Evolutionary conservation across 441 rosid species (phyloP).

Genomic region (Populus hybrid): DNA sequence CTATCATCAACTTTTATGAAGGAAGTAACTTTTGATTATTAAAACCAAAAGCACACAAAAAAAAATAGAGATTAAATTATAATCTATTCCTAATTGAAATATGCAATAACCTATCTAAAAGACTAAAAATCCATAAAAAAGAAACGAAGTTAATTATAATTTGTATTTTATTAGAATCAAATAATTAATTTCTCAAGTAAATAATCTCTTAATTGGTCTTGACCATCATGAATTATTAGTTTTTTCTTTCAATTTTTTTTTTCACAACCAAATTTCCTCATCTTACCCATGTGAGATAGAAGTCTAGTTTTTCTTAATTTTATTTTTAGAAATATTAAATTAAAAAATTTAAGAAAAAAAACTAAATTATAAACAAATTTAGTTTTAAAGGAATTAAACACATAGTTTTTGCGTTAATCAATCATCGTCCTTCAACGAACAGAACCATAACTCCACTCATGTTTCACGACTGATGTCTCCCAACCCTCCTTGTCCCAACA

Average conservation of each 20-base stretch:
- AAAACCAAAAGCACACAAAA: too few relatives aligned
- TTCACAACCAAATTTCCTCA: not conserved
- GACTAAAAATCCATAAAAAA: too few relatives aligned
- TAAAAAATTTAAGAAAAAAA: not conserved
- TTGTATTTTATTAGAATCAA: not conserved
- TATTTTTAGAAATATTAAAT: not conserved
- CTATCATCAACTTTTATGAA: too few relatives aligned
- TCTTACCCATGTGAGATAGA: not conserved
- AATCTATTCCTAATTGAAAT: too few relatives aligned
- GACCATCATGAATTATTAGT: not conserved
- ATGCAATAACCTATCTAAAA: not conserved
- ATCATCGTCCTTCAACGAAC: not conserved
- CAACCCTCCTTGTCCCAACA: not conserved
- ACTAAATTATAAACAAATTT: not conserved
- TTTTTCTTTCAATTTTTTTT: not conserved
- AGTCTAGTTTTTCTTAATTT: not conserved
- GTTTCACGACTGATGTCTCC: not conserved
- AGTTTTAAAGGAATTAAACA: not conserved
- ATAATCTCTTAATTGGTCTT: not conserved
- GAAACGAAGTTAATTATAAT: not conserved
- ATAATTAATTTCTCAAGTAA: not conserved
- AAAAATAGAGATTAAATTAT: too few relatives aligned
- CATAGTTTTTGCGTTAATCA: not conserved
- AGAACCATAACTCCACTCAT: not conserved
- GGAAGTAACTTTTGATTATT: too few relatives aligned